Evolutionary conservation across 1,284 basidiomycete species (phyloP), one percentile per base, ranked within the genome.

Genomic region (Cryptococcus deneoformans): DNA sequence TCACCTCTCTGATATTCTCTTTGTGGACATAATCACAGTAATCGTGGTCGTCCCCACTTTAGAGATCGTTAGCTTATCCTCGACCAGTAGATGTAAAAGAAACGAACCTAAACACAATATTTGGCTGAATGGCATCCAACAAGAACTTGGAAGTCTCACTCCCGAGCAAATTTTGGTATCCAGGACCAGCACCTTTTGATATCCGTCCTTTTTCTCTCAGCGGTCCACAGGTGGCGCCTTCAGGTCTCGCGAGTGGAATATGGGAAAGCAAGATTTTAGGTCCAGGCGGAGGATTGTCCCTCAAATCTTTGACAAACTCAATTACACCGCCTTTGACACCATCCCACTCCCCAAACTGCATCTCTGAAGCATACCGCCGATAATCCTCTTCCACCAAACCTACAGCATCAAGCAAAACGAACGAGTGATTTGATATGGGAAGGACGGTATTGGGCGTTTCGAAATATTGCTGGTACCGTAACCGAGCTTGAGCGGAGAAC

Each of bases 41-140:
- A 70, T 94, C 91, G 63, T 89, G 88, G 75, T 94, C 89, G 72
- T 94, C 90, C 9, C 88, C 92, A 64, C 89, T 91, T 46, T 54
- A 6, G 14, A 16, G 37, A 46, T 62, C 56, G 29, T 29, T 29
- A 29, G 29, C 29, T 3, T 29, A 29, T 29, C 29, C 29, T 29
- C 29, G 29, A 29, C 29, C 29, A 29, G 29, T 29, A 5, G 29
- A 29, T 5, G 29, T 29, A 29, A 29, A 29, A 29, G 29, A 29
- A 29, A 29, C 29, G 61, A 63, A 88, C 88, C 86, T 90, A 73
- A 89, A 88, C 5, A 93, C 80, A 0, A 86, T 67, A 11, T 79
- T 73, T 11, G 92, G 91, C 37, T 82, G 80, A 14, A 92, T 71
- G 34, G 77, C 81, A 35, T 86, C 79, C 16, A 94, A 77, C 37